A percentile compares a stretch with the other conserved stretches of the same genome.
Evolutionary conservation across 345 rosid species (phyloP).

Genomic region (Syzygium oleosum): DNA sequence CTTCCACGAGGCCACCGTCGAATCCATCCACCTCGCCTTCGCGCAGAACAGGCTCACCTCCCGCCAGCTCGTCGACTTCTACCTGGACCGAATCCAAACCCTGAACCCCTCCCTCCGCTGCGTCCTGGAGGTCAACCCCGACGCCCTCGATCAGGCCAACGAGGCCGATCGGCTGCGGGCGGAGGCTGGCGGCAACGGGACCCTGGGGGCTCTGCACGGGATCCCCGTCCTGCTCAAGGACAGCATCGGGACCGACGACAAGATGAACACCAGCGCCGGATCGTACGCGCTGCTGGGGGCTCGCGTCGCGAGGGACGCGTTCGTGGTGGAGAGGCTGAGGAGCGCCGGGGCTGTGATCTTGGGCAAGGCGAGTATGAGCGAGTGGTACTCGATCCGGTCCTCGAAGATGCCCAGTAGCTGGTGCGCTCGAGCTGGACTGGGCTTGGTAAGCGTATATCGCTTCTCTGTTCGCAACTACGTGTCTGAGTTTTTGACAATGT

Average conservation of each 20-base stretch:
- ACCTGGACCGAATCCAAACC: constrained; percentile 8
- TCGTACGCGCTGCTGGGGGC: constrained; percentile 29
- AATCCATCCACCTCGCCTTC: constrained; percentile 15
- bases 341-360: constrained; percentile 26
- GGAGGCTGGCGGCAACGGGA: neutral
- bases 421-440: constrained; percentile 30
- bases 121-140: constrained; percentile 24
- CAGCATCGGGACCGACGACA: constrained; percentile 14
- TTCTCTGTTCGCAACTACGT: neutral
- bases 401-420: constrained; percentile 13
- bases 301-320: constrained; percentile 18
- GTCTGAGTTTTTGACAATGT: neutral
- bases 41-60: constrained; percentile 11
- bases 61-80: constrained; percentile 14
- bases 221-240: constrained; percentile 42
- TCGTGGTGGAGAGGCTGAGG: constrained; percentile 27
- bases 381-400: constrained; percentile 17
- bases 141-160: constrained; percentile 11
- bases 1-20: constrained; percentile 17
- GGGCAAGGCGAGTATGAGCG: constrained; percentile 27
- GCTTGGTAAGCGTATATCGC: constrained; percentile 1
- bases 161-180: constrained; percentile 9
- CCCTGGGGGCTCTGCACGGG: constrained; percentile 25
- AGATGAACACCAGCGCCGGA: constrained; percentile 19
- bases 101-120: constrained; percentile 18